Evolutionary conservation across 345 rosid genomes (phyloP).

Genomic region (Citrus sp.): DNA sequence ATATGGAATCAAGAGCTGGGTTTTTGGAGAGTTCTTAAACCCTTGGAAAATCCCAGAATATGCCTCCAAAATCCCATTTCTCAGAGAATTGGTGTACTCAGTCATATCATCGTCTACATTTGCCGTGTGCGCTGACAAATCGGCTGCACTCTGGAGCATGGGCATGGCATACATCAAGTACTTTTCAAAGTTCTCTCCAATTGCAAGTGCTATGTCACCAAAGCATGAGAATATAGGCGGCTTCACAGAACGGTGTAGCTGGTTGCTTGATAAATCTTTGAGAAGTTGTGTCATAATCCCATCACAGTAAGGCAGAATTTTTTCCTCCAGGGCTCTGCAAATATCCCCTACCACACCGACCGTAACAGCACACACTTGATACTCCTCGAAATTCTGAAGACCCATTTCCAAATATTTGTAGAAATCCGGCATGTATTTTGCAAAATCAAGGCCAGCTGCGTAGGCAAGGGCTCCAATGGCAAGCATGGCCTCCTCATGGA

Average conservation of each 20-base stretch:
- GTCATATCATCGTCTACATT: constrained; percentile 71
- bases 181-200: constrained; percentile 70
- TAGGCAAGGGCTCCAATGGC: constrained; percentile 82
- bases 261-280: constrained; percentile 75
- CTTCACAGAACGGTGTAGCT: constrained; percentile 71
- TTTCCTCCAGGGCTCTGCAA: constrained; percentile 67
- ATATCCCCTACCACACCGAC: constrained; percentile 76
- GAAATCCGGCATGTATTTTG: constrained; percentile 70
- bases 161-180: constrained; percentile 72
- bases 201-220: constrained; percentile 75
- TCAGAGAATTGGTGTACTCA: constrained; percentile 65
- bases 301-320: constrained; percentile 62
- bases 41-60: constrained; percentile 81
- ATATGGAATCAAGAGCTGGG: constrained; percentile 62
- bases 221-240: constrained; percentile 76
- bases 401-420: constrained; percentile 73
- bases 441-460: constrained; percentile 58
- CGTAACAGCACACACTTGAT: constrained; percentile 64
- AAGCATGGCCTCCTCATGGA: constrained; percentile 81
- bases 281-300: constrained; percentile 82
- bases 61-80: constrained; percentile 75
- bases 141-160: constrained; percentile 75
- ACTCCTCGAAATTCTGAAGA: constrained; percentile 75
- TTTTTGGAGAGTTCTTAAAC: constrained; percentile 68
- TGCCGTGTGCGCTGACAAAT: constrained; percentile 56